A percentile compares a stretch with the other conserved stretches of the same genome.
Evolutionary conservation across 208 protist species (phyloP).

Genomic region (Crithidia fasciculata): DNA sequence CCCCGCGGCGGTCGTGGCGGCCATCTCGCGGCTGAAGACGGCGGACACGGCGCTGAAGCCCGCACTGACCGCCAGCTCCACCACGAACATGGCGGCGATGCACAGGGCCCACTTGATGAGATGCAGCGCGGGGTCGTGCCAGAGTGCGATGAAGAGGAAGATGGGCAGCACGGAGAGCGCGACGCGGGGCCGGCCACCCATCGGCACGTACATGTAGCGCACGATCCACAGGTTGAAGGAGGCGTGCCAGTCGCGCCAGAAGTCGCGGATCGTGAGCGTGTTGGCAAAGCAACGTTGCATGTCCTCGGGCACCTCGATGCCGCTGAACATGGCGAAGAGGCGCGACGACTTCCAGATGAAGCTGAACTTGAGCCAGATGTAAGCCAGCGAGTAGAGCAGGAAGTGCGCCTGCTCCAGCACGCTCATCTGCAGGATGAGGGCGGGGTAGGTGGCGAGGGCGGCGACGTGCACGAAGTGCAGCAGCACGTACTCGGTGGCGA

Average conservation of each 20-base stretch:
- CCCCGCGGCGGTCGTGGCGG: background rate
- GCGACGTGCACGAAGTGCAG: slow-evolving; percentile 62
- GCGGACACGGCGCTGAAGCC: slow-evolving; percentile 24
- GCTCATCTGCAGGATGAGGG: slow-evolving; percentile 82
- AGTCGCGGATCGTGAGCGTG: slow-evolving; percentile 83
- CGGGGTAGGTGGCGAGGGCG: slow-evolving; percentile 46
- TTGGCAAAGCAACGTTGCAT: slow-evolving; percentile 90
- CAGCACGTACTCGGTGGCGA: slow-evolving; percentile 21
- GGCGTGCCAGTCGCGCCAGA: slow-evolving; percentile 95
- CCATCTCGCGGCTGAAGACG: slow-evolving; percentile 35
- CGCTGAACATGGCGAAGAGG: slow-evolving; percentile 77
- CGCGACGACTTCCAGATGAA: slow-evolving; percentile 91
- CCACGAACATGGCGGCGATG: slow-evolving; percentile 56
- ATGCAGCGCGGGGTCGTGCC: slow-evolving; percentile 89
- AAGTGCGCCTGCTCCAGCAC: slow-evolving; percentile 83
- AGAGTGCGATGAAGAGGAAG: slow-evolving; percentile 94
- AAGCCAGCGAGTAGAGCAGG: slow-evolving; percentile 61
- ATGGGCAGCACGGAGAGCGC: slow-evolving; percentile 82
- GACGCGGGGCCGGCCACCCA: slow-evolving; percentile 72
- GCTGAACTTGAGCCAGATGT: slow-evolving; percentile 92
- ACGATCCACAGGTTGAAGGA: slow-evolving; percentile 95
- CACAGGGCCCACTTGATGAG: slow-evolving; percentile 75
- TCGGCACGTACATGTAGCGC: slow-evolving; percentile 94
- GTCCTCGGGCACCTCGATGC: slow-evolving; percentile 90
- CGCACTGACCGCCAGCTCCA: slow-evolving; percentile 50